Evolutionary conservation across 257 asterid species (phyloP).

Genomic region (Craterostigma plantagineum): DNA sequence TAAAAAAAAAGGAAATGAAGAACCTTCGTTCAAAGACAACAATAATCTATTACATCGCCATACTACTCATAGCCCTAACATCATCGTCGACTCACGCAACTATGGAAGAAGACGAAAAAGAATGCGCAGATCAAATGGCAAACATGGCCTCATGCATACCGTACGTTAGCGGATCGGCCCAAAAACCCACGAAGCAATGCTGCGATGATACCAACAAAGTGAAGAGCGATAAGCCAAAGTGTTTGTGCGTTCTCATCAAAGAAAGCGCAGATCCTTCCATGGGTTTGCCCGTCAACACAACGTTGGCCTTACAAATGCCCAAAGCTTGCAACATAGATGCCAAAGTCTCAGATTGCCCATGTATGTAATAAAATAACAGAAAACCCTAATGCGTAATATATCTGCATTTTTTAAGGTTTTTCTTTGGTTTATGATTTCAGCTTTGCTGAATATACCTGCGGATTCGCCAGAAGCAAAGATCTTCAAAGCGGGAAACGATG

Average conservation of each 20-base stretch:
- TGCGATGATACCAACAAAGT: slow-evolving; percentile 32
- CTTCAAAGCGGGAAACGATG: slow-evolving; percentile 20
- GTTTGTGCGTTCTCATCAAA: slow-evolving; percentile 51
- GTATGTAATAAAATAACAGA: slow-evolving; percentile 11
- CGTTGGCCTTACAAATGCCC: slow-evolving; percentile 56
- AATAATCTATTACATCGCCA: no score
- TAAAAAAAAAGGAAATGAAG: no score
- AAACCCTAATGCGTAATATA: no score
- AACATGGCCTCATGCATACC: slow-evolving; percentile 45
- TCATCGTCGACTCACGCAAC: not conserved
- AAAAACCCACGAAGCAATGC: slow-evolving; percentile 36
- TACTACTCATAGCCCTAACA: no score
- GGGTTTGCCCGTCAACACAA: slow-evolving; percentile 50
- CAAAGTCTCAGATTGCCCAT: slow-evolving; percentile 49
- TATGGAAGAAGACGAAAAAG: slow-evolving; percentile 39
- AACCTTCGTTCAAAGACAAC: no score
- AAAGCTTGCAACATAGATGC: slow-evolving; percentile 38
- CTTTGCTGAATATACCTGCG: slow-evolving; percentile 35
- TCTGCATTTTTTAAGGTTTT: no score
- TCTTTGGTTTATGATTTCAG: slow-evolving; percentile 13
- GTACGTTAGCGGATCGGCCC: slow-evolving; percentile 43
- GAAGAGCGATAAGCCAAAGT: slow-evolving; percentile 34
- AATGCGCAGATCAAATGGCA: slow-evolving; percentile 39
- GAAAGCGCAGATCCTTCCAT: slow-evolving; percentile 49
- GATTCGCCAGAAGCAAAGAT: slow-evolving; percentile 55